Evolutionary conservation across 352 stramenopile species (phyloP).

Genomic region (Phytopythium delawarense): DNA sequence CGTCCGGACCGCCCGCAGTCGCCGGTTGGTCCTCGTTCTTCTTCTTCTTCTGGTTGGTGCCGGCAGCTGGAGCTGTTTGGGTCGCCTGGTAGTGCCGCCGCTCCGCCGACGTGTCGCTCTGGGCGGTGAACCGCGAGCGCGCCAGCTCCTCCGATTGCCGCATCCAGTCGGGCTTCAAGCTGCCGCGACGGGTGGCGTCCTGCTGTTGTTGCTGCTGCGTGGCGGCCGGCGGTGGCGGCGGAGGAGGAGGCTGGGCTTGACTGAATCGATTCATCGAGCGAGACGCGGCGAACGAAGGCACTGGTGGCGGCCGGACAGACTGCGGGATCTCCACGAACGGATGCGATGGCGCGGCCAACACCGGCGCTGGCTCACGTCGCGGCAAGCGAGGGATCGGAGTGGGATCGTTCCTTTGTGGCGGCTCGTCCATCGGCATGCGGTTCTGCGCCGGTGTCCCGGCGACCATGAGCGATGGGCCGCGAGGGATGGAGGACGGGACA

Average conservation of each 20-base stretch:
- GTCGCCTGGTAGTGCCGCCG: constrained; percentile 9
- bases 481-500: constrained; percentile 7
- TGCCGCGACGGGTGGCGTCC: constrained; percentile 15
- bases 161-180: constrained; percentile 74
- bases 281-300: constrained; percentile 7
- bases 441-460: constrained; percentile 9
- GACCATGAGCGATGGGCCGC: constrained; percentile 6
- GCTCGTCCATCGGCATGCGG: constrained; percentile 5
- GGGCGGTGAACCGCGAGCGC: constrained; percentile 59
- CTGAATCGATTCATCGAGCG: background rate
- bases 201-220: background rate
- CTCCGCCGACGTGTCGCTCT: constrained; percentile 30
- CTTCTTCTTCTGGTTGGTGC: constrained; percentile 1
- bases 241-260: constrained; percentile 1
- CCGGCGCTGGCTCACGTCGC: constrained; percentile 2
- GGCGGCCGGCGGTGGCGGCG: constrained; percentile 6
- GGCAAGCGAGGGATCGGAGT: constrained; percentile 22
- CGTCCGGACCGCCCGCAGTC: constrained; percentile 33
- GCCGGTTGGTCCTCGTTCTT: constrained; percentile 28
- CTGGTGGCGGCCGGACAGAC: constrained; percentile 5
- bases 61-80: constrained; percentile 8
- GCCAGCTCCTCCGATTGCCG: constrained; percentile 51
- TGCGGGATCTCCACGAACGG: background rate
- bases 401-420: constrained; percentile 11
- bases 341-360: background rate